Conservation (phyloP, 2,329 filamentous ascomycete genomes). For the Neofusicoccum sp. region DNA sequence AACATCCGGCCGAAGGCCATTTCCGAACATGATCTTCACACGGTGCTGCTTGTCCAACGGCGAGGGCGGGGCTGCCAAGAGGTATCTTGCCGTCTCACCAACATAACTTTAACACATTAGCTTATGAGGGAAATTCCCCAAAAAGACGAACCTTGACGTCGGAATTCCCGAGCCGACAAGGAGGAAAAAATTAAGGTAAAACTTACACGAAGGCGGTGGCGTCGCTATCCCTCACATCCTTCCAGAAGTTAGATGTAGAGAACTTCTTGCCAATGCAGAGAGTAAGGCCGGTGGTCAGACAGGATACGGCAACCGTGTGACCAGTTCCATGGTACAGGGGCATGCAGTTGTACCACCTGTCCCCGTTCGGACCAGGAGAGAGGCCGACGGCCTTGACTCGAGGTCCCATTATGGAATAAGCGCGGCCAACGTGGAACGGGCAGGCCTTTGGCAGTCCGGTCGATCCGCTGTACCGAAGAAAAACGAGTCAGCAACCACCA, state of each 20-base stretch:
- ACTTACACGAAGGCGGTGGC: slow-evolving; percentile 59
- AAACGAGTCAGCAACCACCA: background rate
- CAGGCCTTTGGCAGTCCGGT: slow-evolving; percentile 72
- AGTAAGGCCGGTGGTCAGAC: slow-evolving; percentile 42
- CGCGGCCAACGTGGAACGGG: slow-evolving; percentile 24
- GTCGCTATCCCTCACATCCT: slow-evolving; percentile 64
- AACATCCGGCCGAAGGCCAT: slow-evolving; percentile 67
- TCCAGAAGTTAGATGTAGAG: slow-evolving; percentile 71
- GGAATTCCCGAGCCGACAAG: too few species aligned
- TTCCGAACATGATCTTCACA: slow-evolving; percentile 62
- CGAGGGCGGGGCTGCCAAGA: slow-evolving; percentile 65
- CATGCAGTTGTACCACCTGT: slow-evolving; percentile 76
- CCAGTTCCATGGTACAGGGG: slow-evolving; percentile 76
- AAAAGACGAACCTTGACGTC: too few species aligned
- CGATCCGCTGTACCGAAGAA: slow-evolving; percentile 64
- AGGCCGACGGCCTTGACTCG: slow-evolving; percentile 31
- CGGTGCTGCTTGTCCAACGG: slow-evolving; percentile 60
- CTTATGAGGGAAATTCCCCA: too few species aligned
- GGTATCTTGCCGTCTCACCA: slow-evolving; percentile 72
- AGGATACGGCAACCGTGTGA: slow-evolving; percentile 56
- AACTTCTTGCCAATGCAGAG: slow-evolving; percentile 67
- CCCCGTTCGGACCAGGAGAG: slow-evolving; percentile 36
- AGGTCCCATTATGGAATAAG: slow-evolving; percentile 40
- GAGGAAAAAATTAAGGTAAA: background rate
- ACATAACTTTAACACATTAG: slow-evolving; percentile 62